Conservation (phyloP, 108 stramenopile species). For the Cyclotella sp. region DNA sequence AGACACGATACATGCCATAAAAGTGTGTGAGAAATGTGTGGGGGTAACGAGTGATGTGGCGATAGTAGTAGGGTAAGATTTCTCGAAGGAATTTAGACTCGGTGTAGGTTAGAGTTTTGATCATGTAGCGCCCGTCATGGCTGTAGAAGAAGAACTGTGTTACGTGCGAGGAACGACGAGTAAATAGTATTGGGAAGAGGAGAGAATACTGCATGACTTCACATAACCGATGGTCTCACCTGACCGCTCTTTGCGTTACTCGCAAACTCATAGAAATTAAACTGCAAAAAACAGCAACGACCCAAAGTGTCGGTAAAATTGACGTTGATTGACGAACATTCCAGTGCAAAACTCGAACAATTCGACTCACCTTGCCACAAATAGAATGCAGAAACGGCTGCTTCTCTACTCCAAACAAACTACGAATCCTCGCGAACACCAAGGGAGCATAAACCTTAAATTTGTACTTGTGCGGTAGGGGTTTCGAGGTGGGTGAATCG, state of each 20-base stretch:
- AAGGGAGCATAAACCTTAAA: constrained; percentile 89
- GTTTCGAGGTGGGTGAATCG: constrained; percentile 11
- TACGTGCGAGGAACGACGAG: neutral
- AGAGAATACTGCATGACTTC: neutral
- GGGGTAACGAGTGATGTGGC: constrained; percentile 71
- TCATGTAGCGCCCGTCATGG: constrained; percentile 91
- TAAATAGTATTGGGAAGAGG: neutral
- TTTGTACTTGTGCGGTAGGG: constrained; percentile 75
- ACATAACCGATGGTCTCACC: constrained; percentile 21
- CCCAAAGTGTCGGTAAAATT: no score
- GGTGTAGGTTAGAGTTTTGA: constrained; percentile 82
- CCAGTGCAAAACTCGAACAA: no score
- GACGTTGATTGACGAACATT: no score
- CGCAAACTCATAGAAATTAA: constrained; percentile 90
- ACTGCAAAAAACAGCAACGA: neutral
- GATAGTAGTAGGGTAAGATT: constrained; percentile 88
- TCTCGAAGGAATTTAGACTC: constrained; percentile 88
- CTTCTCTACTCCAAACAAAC: constrained; percentile 68
- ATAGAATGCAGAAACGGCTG: constrained; percentile 82
- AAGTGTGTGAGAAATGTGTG: constrained; percentile 82
- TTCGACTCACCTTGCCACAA: constrained; percentile 59
- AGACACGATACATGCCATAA: constrained; percentile 89
- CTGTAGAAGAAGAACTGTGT: constrained; percentile 90
- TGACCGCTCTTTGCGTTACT: constrained; percentile 88
- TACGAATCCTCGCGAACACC: constrained; percentile 69